Base-by-base conservation (phyloP, 805 yeast species). In the Torulaspora gathmanii region DNA sequence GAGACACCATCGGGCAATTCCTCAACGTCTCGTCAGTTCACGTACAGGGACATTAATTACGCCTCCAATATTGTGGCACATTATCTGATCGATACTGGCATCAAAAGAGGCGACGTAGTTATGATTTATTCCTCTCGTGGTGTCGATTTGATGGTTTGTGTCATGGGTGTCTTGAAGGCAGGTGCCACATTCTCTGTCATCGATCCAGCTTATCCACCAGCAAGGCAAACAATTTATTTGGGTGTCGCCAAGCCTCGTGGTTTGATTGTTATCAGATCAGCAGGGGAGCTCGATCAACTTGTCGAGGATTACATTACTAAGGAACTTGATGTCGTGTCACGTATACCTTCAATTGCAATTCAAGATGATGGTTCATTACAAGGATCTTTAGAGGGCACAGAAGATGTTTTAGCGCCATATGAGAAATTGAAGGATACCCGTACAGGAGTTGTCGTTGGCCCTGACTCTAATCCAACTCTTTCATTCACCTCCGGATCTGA, bases 201-300 rank as follows among this genome's bases (percentile, higher is more conserved):
- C 53, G 99, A 93, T 64, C 99, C 99, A 6, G 98, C 98, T 4
- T 93, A 93, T 66, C 99, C 99, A 34, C 96, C 99, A 13, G 95
- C 95, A 8, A 80, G 99, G 68, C 99, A 93, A 68, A 93, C 87
- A 52, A 79, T 93, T 50, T 93, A 93, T 65, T 74, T 93, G 46
- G 80, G 86, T 38, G 99, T 93, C 12, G 98, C 99, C 29, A 80
- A 84, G 65, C 99, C 99, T 27, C 78, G 71, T 56, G 99, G 95
- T 52, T 75, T 93, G 55, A 83, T 93, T 50, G 95, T 90, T 15
- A 81, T 93, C 55, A 82, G 83, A 55, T 86, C 88, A 63, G 99
- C 99, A 1, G 99, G 99, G 23, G 65, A 70, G 34, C 71, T 95
- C 59, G 88, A 86, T 58, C 76, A 78, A 33, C 68, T 81, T 40